A percentile compares a stretch with the other conserved stretches of the same genome.
Conservation (phyloP, 164 flowering plant genomes). For the Vitis riparia region DNA sequence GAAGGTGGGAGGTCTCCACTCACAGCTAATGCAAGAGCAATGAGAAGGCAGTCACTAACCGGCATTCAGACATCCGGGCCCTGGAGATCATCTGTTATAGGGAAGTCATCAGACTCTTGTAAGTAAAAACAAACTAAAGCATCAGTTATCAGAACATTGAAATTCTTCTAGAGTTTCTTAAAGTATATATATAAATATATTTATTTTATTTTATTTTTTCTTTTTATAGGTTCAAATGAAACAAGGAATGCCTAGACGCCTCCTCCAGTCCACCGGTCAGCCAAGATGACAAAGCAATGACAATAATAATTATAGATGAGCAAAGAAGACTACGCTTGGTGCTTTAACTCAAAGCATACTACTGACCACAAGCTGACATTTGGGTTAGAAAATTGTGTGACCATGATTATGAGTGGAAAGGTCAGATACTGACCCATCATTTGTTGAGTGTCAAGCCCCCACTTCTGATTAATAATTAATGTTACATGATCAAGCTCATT, state of each 20-base stretch:
- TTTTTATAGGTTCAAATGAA: slow-evolving; percentile 32
- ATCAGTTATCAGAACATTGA: background rate
- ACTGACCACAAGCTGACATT: too few species aligned
- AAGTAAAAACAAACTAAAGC: slow-evolving; percentile 15
- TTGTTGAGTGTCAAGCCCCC: too few species aligned
- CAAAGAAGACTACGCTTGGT: background rate
- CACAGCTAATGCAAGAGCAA: slow-evolving; percentile 36
- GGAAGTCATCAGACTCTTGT: slow-evolving; percentile 47
- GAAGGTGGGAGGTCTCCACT: slow-evolving; percentile 40
- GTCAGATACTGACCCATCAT: too few species aligned
- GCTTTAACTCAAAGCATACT: slow-evolving; percentile 34
- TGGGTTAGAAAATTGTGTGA: too few species aligned
- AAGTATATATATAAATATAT: background rate
- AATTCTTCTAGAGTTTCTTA: too few species aligned
- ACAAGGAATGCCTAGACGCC: slow-evolving; percentile 58
- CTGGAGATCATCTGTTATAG: slow-evolving; percentile 79
- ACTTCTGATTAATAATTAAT: too few species aligned
- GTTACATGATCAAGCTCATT: too few species aligned
- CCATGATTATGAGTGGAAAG: too few species aligned
- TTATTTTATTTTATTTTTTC: background rate
- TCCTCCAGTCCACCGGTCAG: slow-evolving; percentile 52
- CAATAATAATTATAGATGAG: slow-evolving; percentile 16
- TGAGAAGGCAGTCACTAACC: slow-evolving; percentile 75
- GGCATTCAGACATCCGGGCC: slow-evolving; percentile 46
- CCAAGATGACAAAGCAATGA: slow-evolving; percentile 46